Percentiles rank a stretch among this genome's conserved stretches.
These are phyloP conservation scores for Aureobasidium sp. DNA, from an alignment of 2,329 filamentous ascomycete genomes.

Conservation along the genomic window DNA sequence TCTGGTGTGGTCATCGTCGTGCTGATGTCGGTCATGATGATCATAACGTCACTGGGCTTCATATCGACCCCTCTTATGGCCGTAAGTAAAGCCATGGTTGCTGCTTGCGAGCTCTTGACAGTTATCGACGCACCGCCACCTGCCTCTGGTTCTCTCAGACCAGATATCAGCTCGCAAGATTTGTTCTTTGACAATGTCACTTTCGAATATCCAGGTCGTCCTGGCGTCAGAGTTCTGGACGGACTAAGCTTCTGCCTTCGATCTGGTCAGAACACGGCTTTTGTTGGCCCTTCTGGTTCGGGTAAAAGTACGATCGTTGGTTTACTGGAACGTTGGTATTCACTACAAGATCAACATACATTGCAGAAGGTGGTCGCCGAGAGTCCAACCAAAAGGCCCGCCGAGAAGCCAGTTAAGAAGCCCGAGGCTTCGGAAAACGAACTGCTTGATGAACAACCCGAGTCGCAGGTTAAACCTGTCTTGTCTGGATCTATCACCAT, in stretches of 20 bases:
- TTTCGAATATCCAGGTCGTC: conserved; percentile 90
- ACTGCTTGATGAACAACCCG: not conserved
- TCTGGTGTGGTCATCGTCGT: not conserved
- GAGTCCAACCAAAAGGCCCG: not conserved
- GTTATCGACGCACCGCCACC: not conserved
- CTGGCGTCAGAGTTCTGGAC: conserved; percentile 85
- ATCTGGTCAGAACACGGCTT: conserved; percentile 91
- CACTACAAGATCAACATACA: conserved; percentile 32
- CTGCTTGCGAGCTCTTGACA: not conserved
- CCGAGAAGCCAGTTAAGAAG: too few relatives aligned
- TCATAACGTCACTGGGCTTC: not conserved
- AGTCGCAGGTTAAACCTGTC: conserved; percentile 41
- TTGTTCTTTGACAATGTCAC: conserved; percentile 81
- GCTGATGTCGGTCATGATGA: not conserved
- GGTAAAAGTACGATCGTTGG: conserved; percentile 94
- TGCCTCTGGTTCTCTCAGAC: not conserved
- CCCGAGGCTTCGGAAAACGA: not conserved
- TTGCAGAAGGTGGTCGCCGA: not conserved
- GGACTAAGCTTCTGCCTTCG: conserved; percentile 72
- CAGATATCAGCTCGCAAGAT: conserved; percentile 55
- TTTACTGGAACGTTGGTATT: conserved; percentile 83
- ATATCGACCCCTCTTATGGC: not conserved
- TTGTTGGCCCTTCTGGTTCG: conserved; percentile 91
- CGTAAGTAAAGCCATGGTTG: not conserved
- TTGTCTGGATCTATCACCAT: conserved; percentile 72